These are phyloP conservation scores for Sarocladium strictum DNA, from an alignment of 2,329 filamentous ascomycete genomes.

Conservation along the genomic window DNA sequence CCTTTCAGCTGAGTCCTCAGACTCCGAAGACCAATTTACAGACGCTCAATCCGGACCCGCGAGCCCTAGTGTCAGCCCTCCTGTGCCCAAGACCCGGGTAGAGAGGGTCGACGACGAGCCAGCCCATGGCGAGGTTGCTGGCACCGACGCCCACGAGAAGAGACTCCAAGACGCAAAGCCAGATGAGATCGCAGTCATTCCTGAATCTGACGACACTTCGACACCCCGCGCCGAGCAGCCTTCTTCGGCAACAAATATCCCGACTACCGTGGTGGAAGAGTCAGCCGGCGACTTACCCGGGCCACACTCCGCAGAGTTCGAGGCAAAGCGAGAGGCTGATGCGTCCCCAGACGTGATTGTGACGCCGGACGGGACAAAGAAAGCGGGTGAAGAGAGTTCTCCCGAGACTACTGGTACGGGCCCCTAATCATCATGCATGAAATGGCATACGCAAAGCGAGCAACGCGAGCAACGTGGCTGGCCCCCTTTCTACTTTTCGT, in stretches of 20 bases:
- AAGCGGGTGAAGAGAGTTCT: conserved; percentile 21
- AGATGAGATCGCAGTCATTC: conserved; percentile 51
- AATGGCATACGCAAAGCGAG: neutral
- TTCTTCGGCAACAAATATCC: conserved; percentile 27
- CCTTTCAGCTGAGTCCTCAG: conserved; percentile 42
- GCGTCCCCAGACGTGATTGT: conserved; percentile 47
- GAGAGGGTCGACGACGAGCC: conserved; percentile 49
- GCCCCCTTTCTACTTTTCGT: no score
- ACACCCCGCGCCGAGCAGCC: neutral
- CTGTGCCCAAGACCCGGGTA: conserved; percentile 53
- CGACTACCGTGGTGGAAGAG: conserved; percentile 50
- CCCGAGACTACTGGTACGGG: conserved; percentile 22
- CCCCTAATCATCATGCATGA: neutral
- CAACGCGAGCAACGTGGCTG: neutral
- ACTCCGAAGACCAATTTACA: conserved; percentile 65
- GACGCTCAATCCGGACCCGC: conserved; percentile 52
- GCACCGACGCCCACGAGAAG: conserved; percentile 51
- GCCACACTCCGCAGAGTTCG: conserved; percentile 37
- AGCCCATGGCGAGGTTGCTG: conserved; percentile 55
- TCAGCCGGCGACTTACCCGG: conserved; percentile 34
- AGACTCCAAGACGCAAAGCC: conserved; percentile 52
- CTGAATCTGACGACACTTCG: conserved; percentile 19
- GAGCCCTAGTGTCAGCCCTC: conserved; percentile 38
- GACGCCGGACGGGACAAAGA: conserved; percentile 36
- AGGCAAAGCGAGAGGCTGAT: conserved; percentile 43